Conservation (phyloP, 192 early-diverging fungal species). For the Chytriomyces sp. region DNA sequence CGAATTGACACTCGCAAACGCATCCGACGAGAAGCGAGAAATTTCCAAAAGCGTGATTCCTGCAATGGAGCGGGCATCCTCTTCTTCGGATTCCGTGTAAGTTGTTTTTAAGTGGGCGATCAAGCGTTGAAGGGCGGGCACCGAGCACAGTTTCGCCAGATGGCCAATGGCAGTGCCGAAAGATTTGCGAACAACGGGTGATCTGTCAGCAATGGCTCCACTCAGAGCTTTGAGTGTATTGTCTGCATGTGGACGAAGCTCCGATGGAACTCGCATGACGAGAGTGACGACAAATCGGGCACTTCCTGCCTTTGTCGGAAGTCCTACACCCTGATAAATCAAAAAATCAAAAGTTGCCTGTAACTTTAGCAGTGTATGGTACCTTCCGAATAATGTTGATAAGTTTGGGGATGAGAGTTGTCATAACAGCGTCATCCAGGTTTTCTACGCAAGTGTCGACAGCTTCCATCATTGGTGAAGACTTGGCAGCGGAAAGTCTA, state of each 20-base stretch:
- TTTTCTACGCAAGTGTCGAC: conserved; percentile 78
- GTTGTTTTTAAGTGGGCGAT: conserved; percentile 70
- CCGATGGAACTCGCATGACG: conserved; percentile 66
- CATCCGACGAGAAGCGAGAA: conserved; percentile 64
- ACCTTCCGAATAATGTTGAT: conserved; percentile 69
- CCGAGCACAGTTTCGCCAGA: conserved; percentile 45
- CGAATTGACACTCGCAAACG: conserved; percentile 53
- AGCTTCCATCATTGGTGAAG: conserved; percentile 94
- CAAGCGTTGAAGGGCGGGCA: conserved; percentile 62
- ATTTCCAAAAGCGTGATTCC: conserved; percentile 71
- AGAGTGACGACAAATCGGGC: conserved; percentile 83
- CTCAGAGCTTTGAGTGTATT: conserved; percentile 74
- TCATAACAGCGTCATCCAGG: conserved; percentile 71
- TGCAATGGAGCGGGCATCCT: conserved; percentile 69
- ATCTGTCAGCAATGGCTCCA: conserved; percentile 74
- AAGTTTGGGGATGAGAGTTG: conserved; percentile 67
- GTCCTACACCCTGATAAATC: conserved; percentile 68
- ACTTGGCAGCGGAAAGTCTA: conserved; percentile 77
- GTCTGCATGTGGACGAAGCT: conserved; percentile 73
- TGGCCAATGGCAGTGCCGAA: conserved; percentile 86
- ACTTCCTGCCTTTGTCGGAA: conserved; percentile 89
- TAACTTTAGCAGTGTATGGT: neutral
- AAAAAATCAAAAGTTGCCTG: neutral
- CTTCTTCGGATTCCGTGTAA: conserved; percentile 78
- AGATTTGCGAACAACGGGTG: conserved; percentile 80